Base-by-base conservation (phyloP, 2,329 filamentous ascomycete species). In the Coccinonectria pachysandricola region DNA sequence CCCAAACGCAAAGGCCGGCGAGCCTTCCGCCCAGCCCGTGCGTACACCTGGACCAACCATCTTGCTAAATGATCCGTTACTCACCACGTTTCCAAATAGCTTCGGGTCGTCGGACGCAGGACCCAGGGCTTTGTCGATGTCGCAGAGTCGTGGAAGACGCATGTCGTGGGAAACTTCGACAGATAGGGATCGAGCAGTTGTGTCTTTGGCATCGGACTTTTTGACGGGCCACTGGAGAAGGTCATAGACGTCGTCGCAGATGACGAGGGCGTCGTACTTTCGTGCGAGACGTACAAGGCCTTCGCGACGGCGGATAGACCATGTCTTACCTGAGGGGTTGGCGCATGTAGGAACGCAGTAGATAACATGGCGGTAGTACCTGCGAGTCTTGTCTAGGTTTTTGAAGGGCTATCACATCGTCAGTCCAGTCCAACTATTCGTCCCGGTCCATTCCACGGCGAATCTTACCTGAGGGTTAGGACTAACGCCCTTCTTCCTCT, bases 171-270 rank as follows among this genome's bases (percentile, higher is more conserved):
- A 19, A 54, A 52, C 18, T 45, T 45, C 26, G 22, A 57, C 47
- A 1, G 60, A 43, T 3, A 27, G 40, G 23, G 24, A 31, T 12
- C 6, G 29, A 23, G 12, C 15, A 8, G 11, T 21, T 4, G 34
- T 26, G n/a, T 44, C 24, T n/a, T n/a, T n/a, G 7, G 17, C 7
- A 19, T 7, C 10, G 10, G 7, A 17, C 31, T 21, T 33, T 10
- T 33, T 32, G 21, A 37, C 32, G 14, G 72, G 68, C 84, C 86
- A 95, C 49, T 87, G 81, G 5, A 96, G 64, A 39, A 88, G 79
- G 52, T 96, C 88, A 50, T 98, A 98, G 7, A 96, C 86, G 52
- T 98, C 91, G 56, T 96, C 88, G 24, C 73, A 73, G 15, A 95
- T 66, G 29, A 95, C 56, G n/a, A 96, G 66, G 6, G 83, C 84